Percentiles rank a stretch among this genome's conserved stretches.
Conservation (phyloP, 495 filamentous ascomycete genomes). For the Lindgomyces ingoldianus region DNA sequence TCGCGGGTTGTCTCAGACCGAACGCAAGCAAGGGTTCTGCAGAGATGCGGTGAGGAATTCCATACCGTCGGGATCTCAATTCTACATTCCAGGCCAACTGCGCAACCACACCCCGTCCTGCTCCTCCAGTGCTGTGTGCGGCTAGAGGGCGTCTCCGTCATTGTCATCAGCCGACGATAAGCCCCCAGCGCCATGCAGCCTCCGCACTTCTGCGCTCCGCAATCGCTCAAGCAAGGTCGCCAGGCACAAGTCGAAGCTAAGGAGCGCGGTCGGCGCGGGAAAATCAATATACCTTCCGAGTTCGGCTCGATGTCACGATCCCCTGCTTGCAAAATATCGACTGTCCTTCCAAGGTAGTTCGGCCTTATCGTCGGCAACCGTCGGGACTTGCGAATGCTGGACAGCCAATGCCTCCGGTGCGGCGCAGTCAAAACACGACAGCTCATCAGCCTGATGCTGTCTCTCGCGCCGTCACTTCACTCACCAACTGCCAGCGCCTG, state of each 20-base stretch:
- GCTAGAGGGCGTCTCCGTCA: background rate
- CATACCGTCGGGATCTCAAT: constrained; percentile 11
- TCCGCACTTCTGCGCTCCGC: constrained; percentile 19
- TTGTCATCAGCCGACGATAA: constrained; percentile 24
- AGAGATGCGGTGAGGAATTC: constrained; percentile 27
- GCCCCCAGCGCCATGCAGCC: constrained; percentile 20
- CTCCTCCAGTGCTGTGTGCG: background rate
- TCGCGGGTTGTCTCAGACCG: constrained; percentile 31
- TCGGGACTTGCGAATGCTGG: constrained; percentile 17
- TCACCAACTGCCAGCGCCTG: constrained; percentile 2
- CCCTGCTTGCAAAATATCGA: background rate
- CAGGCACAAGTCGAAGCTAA: background rate
- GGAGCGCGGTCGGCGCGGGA: constrained; percentile 25
- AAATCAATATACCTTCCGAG: constrained; percentile 28
- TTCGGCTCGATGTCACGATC: constrained; percentile 8
- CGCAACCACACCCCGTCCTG: constrained; percentile 23
- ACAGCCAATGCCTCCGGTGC: background rate
- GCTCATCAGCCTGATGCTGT: constrained; percentile 4
- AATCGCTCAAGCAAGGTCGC: constrained; percentile 7
- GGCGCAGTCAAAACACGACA: background rate
- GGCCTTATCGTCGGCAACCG: constrained; percentile 26
- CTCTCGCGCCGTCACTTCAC: background rate
- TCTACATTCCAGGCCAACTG: constrained; percentile 6
- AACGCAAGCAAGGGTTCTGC: constrained; percentile 19
- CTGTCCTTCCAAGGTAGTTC: too few relatives aligned